Base-by-base conservation (phyloP, 345 rosid species). In the Mangifera indica region DNA sequence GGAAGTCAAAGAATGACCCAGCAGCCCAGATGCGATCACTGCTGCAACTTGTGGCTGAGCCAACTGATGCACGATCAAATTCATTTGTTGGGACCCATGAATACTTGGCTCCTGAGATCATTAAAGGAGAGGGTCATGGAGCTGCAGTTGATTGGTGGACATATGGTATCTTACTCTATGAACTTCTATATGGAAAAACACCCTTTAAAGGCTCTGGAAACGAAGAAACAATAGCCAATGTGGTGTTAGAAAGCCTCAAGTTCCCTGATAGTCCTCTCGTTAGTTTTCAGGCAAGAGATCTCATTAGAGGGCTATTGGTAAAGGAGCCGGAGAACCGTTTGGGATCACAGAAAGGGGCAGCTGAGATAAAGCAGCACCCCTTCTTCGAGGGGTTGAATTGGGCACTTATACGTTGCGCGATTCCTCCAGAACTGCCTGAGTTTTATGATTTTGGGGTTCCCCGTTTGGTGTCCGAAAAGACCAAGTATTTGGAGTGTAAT, bases 121-220 rank as follows among this genome's bases (percentile, higher is more conserved):
- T 93, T 52, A 93, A 91, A 85, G 98, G 98, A 51, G 91, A 89
- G 79, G 97, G 96, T 61, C 98, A 93, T 48, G 98, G 98, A 63
- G 96, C 97, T 34, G 98, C 97, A 34, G 97, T 93, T 22, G 98
- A 93, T 82, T 93, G 98, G 98, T 93, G 98, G 98, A 93, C 97
- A 7, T 90, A 88, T 5, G 98, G 98, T 6, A 69, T 93, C 53
- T 86, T 93, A 70, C 94, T 93, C 56, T 89, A 84, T 32, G 98
- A 91, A 86, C 96, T 93, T 64, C 80, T 93, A 25, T 91, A 89
- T 5, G 97, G 98, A 45, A 87, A 70, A 81, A 91, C 98, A 3
- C 97, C 98, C 10, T 93, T 88, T 66, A 93, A 87, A 80, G 98
- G 98, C 26, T 73, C 84, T 1, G 89, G 84, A 20, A 93, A 93